A percentile compares a stretch with the other conserved stretches of the same genome.
phyloP scores from a whole-genome alignment of 1,139 yeast genomes.

The Debaryomyces udenii region DNA sequence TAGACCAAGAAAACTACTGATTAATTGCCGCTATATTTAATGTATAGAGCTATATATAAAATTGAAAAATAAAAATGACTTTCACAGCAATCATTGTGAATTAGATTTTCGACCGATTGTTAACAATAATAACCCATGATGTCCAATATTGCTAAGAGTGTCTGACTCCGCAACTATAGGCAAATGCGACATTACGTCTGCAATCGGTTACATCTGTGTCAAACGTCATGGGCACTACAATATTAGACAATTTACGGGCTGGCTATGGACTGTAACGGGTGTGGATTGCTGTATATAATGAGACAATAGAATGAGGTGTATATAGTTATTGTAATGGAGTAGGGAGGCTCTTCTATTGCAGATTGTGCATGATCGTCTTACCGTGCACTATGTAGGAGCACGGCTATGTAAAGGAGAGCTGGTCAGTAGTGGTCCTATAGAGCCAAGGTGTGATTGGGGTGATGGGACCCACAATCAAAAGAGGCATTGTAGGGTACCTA shows the following conservation, averaged over 20 bases:
- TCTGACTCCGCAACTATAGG: conserved; percentile 8
- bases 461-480: too few relatives aligned
- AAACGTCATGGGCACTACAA: conserved; percentile 6
- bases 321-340: neutral
- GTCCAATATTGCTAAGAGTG: neutral
- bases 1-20: neutral
- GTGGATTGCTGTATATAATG: neutral
- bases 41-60: conserved; percentile 3
- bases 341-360: neutral
- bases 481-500: too few relatives aligned
- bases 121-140: conserved; percentile 6
- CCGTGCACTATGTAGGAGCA: too few relatives aligned
- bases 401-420: too few relatives aligned
- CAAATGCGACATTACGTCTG: conserved; percentile 9
- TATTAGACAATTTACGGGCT: neutral
- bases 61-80: conserved; percentile 6
- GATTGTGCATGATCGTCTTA: neutral
- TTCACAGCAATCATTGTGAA: conserved; percentile 9
- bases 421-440: too few relatives aligned
- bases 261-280: conserved; percentile 5
- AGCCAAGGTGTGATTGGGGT: too few relatives aligned
- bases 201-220: neutral
- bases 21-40: neutral
- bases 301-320: neutral
- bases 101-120: conserved; percentile 4